Evolutionary conservation across 768 basidiomycete species (phyloP), one percentile per base, ranked within the genome.

Genomic region (Jaapia argillacea): DNA sequence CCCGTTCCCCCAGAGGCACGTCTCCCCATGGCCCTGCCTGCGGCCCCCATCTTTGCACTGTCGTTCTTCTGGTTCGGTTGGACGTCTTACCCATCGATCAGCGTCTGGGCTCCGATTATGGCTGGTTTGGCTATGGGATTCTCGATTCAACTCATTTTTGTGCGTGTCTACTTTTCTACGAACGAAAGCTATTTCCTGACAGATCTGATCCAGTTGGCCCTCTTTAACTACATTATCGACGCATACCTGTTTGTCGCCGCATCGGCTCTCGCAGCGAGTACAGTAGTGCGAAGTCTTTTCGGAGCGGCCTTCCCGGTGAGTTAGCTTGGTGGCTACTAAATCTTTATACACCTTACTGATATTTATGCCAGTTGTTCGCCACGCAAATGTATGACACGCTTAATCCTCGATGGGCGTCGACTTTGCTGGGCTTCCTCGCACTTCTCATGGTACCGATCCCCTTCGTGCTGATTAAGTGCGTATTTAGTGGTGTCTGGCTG

Each of bases 51-150:
- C 13, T 68, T 77, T 45, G 60, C 72, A 21, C 40, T 65, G 18
- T 69, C 74, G 3, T 74, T 81, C 57, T 82, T 84, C 58, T 79
- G 79, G 79, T 78, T 83, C 38, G 76, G 77, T 23, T 80, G 79
- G 79, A 75, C 79, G 1, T 76, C 76, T 0, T 74, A 55, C 46
- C 70, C 76, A 6, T 62, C 58, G 33, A 64, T 79, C 44, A 67
- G 68, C 0, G 67, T 69, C 22, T 77, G 72, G 72, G 70, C 58
- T 0, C 79, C 78, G 1, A 59, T 81, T 51, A 49, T 69, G 45
- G 65, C 77, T 0, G 74, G 75, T 1, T 45, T 66, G 18, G 42
- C 68, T 6, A 55, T 77, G 57, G 76, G 77, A n/a, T 72, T 77
- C 42, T 62, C 70, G 10, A 70, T 75, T 44, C 64, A 68, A 37